These are phyloP conservation scores for Pseudogymnoascus sp. DNA, from an alignment of 2,329 filamentous ascomycete genomes.

Conservation along the genomic window DNA sequence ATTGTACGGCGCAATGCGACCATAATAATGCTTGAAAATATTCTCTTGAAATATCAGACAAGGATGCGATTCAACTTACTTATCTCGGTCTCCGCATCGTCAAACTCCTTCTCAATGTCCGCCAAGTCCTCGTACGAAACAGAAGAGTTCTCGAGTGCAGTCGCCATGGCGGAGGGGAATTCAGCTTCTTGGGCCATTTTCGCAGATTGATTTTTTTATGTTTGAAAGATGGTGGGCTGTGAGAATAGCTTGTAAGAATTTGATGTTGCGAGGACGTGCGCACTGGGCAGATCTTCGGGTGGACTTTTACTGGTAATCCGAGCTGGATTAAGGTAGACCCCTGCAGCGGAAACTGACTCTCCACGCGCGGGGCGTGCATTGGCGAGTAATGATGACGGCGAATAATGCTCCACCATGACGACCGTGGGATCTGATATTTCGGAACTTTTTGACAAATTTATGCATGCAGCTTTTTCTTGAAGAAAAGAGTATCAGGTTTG, in stretches of 20 bases:
- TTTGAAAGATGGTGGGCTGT: slow-evolving; percentile 2
- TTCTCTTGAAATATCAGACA: neutral
- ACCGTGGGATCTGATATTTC: neutral
- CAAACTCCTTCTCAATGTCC: slow-evolving; percentile 74
- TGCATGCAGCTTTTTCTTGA: neutral
- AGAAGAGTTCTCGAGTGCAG: slow-evolving; percentile 34
- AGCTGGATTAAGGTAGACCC: slow-evolving; percentile 6
- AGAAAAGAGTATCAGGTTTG: neutral
- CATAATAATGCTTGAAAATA: neutral
- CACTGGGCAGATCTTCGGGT: neutral
- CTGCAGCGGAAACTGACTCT: neutral
- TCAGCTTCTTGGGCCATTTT: slow-evolving; percentile 6
- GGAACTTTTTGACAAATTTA: neutral
- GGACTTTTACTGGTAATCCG: slow-evolving; percentile 1
- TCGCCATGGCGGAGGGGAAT: slow-evolving; percentile 9
- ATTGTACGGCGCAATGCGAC: neutral
- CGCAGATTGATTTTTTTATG: neutral
- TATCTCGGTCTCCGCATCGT: slow-evolving; percentile 73
- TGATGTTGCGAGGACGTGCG: slow-evolving; percentile 7
- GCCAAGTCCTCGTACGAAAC: slow-evolving; percentile 70
- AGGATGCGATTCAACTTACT: slow-evolving; percentile 47
- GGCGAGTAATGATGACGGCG: slow-evolving; percentile 5
- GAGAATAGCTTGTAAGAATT: slow-evolving; percentile 5
- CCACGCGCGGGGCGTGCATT: slow-evolving; percentile 1
- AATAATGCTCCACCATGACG: slow-evolving; percentile 2